These are phyloP conservation scores for Wickerhamomyces sp. DNA, from an alignment of 1,139 yeast species.

Conservation along the genomic window DNA sequence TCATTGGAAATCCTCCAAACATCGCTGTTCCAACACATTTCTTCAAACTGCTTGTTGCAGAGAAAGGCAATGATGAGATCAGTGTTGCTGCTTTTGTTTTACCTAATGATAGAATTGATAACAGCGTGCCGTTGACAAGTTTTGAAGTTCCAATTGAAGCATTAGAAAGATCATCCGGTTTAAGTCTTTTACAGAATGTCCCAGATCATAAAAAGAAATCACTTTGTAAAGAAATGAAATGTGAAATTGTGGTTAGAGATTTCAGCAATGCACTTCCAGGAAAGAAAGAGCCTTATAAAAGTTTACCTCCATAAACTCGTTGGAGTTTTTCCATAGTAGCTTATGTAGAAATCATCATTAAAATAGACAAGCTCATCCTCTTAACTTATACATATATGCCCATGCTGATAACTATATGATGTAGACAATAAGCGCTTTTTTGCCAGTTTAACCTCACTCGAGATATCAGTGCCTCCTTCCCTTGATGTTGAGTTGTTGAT, in stretches of 20 bases:
- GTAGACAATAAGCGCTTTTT: too few species aligned
- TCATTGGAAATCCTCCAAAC: slow-evolving; percentile 94
- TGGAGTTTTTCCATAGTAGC: too few species aligned
- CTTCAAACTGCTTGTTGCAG: slow-evolving; percentile 86
- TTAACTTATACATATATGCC: too few species aligned
- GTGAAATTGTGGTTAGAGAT: slow-evolving; percentile 81
- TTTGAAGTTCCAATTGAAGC: slow-evolving; percentile 91
- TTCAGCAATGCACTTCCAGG: slow-evolving; percentile 48
- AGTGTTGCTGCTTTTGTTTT: slow-evolving; percentile 90
- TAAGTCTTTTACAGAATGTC: slow-evolving; percentile 69
- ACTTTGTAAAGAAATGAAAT: slow-evolving; percentile 74
- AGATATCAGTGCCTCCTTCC: too few species aligned
- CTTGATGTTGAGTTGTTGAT: too few species aligned
- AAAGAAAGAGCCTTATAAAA: too few species aligned
- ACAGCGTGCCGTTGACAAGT: slow-evolving; percentile 59
- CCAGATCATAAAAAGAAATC: slow-evolving; percentile 56
- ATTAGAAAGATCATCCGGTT: slow-evolving; percentile 79
- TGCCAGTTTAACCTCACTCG: too few species aligned
- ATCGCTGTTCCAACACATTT: slow-evolving; percentile 98
- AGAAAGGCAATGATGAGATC: slow-evolving; percentile 48
- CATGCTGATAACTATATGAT: too few species aligned
- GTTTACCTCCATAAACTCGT: too few species aligned
- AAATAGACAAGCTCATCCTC: neutral
- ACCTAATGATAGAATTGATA: slow-evolving; percentile 76
- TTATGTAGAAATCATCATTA: neutral